Base-by-base conservation (phyloP, 83 land plant genomes). In the Larix sibirica region DNA sequence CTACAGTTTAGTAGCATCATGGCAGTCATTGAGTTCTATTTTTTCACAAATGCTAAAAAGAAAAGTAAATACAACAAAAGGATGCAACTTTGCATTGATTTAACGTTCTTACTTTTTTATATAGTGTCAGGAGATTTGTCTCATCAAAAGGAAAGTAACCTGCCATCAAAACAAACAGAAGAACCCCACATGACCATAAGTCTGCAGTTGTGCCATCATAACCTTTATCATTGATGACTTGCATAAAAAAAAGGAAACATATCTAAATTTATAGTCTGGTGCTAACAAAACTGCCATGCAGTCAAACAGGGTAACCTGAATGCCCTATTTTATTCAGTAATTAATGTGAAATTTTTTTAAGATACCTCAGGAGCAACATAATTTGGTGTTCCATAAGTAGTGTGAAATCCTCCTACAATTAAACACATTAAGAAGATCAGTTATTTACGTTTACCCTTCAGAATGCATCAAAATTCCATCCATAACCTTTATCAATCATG, bases 361-460 rank as follows among this genome's bases (percentile, higher is more conserved):
- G 47, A 44, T 44, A 44, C 47, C 5, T 4, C 8, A 6, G 47
- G 47, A 44, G 47, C 47, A 44, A 6, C 47, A 44, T 44, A 44
- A 4, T 44, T 44, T 44, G 47, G 47, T 6, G 6, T 44, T 44
- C 47, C 8, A 44, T 8, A 4, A 6, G 7, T 6, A 28, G 28
- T 28, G 28, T 28, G 28, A 5, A 5, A 40, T 40, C 44, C 56
- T 81, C 91, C 95, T 88, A 62, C 79, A 70, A 36, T 70, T 9
- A 38, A 38, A 18, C 42, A 70, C 12, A 1, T 4, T 70, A 18
- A 70, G 6, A n/a, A 38, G 23, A 70, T 18, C 10, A 42, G 6
- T 7, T 42, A 42, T 42, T 42, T 5, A 42, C 47, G 6, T 42
- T 42, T 4, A 44, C 7, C 7, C 7, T 44, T 44, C 47, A 44